phyloP scores from a whole-genome alignment of 129 eudicot species.

The Lonicera japonica region DNA sequence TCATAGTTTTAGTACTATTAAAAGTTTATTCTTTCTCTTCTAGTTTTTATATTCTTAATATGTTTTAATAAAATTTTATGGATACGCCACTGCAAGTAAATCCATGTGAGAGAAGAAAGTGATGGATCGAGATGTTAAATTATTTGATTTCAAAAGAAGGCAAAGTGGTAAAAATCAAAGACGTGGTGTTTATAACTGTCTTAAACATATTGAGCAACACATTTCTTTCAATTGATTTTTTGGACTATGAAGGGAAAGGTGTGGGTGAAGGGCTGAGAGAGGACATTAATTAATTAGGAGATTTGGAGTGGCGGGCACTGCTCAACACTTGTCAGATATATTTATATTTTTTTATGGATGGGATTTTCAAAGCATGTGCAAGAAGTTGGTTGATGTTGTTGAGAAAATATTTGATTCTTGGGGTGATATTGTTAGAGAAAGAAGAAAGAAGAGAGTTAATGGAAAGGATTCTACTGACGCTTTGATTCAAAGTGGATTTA shows the following conservation, averaged over 20 bases:
- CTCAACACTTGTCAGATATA: not conserved
- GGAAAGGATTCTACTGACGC: no score
- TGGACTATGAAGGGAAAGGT: not conserved
- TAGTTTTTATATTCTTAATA: no score
- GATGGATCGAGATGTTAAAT: constrained; percentile 13
- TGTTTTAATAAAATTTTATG: no score
- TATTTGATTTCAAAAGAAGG: constrained; percentile 6
- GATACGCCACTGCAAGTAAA: no score
- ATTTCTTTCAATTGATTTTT: not conserved
- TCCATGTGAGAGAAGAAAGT: constrained; percentile 12
- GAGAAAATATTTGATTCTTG: not conserved
- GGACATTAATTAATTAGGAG: not conserved
- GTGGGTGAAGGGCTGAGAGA: not conserved
- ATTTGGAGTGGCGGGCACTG: not conserved
- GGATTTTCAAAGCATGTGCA: not conserved
- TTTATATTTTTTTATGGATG: not conserved
- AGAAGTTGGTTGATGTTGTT: not conserved
- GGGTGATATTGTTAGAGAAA: not conserved
- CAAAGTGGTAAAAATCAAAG: not conserved
- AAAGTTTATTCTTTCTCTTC: no score
- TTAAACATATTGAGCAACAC: not conserved
- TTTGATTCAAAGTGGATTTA: no score
- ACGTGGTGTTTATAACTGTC: not conserved
- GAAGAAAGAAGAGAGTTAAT: not conserved
- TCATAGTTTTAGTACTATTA: no score